These are phyloP conservation scores for Phellopilus nigrolimitatus DNA, from an alignment of 1,284 basidiomycete species.

Conservation along the genomic window DNA sequence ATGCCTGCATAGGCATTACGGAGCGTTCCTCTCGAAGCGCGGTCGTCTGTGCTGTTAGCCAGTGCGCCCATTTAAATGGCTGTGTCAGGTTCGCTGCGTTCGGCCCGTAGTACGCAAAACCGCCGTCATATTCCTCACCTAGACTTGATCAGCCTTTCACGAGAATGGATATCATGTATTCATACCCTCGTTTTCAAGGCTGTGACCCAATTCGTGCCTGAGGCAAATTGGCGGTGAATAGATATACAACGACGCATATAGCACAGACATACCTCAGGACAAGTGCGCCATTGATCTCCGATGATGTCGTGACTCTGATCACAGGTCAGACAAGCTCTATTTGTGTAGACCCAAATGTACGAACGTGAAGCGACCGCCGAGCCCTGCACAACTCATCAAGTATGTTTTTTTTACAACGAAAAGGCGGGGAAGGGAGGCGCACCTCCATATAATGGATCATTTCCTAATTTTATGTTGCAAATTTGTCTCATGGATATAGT, in stretches of 20 bases:
- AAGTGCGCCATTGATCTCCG: constrained; percentile 70
- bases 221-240: not conserved
- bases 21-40: constrained; percentile 57
- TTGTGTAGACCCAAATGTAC: constrained; percentile 28
- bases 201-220: constrained; percentile 76
- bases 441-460: constrained; percentile 82
- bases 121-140: constrained; percentile 89
- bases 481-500: constrained; percentile 9
- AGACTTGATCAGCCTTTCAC: too few species aligned
- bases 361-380: constrained; percentile 81
- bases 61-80: constrained; percentile 65
- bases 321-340: not conserved
- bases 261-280: constrained; percentile 49
- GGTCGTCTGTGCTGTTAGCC: constrained; percentile 47
- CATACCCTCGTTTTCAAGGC: too few species aligned
- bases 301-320: constrained; percentile 71
- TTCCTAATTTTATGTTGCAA: constrained; percentile 59
- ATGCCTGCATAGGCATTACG: constrained; percentile 71
- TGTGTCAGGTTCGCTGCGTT: constrained; percentile 51
- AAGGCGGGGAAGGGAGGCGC: constrained; percentile 21
- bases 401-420: not conserved
- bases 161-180: too few species aligned
- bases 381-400: constrained; percentile 36
- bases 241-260: not conserved
- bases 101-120: constrained; percentile 69